phyloP scores from a whole-genome alignment of 73 alveolate species.

The Symbiodinium pilosum region DNA sequence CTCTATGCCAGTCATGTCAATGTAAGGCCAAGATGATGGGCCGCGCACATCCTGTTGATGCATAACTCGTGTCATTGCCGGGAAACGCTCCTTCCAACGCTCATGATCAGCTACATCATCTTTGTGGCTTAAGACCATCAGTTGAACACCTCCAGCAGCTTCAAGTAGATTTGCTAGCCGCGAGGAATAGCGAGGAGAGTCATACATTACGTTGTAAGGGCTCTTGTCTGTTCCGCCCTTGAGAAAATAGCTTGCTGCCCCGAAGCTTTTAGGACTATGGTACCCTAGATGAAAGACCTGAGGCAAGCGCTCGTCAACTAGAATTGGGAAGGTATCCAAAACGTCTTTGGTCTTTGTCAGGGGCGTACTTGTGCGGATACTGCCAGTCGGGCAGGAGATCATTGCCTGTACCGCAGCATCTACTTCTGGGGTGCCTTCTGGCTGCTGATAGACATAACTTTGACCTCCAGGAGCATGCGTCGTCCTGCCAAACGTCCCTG shows the following conservation, averaged over 20 bases:
- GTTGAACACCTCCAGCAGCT: constrained; percentile 35
- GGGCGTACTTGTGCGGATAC: constrained; percentile 39
- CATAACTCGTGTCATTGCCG: constrained; percentile 57
- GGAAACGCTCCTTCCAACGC: constrained; percentile 39
- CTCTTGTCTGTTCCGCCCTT: neutral
- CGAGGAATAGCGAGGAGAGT: constrained; percentile 80
- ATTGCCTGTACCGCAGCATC: constrained; percentile 46
- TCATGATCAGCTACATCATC: neutral
- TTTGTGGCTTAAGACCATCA: constrained; percentile 50
- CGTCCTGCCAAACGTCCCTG: constrained; percentile 78
- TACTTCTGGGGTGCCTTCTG: neutral
- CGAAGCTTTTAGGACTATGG: constrained; percentile 48
- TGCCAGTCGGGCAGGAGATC: constrained; percentile 81
- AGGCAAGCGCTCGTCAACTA: constrained; percentile 15
- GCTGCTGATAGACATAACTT: constrained; percentile 58
- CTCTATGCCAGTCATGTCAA: constrained; percentile 56
- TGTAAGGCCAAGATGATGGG: constrained; percentile 72
- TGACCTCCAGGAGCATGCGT: neutral
- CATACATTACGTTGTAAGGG: constrained; percentile 42
- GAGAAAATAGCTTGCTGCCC: constrained; percentile 79
- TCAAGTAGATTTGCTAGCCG: constrained; percentile 42
- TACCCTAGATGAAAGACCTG: constrained; percentile 52
- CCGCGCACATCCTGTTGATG: constrained; percentile 62
- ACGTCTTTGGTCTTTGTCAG: constrained; percentile 21
- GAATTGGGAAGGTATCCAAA: constrained; percentile 24